Conservation (phyloP, 371 early-diverging fungal genomes). For the Apophysomyces variabilis region DNA sequence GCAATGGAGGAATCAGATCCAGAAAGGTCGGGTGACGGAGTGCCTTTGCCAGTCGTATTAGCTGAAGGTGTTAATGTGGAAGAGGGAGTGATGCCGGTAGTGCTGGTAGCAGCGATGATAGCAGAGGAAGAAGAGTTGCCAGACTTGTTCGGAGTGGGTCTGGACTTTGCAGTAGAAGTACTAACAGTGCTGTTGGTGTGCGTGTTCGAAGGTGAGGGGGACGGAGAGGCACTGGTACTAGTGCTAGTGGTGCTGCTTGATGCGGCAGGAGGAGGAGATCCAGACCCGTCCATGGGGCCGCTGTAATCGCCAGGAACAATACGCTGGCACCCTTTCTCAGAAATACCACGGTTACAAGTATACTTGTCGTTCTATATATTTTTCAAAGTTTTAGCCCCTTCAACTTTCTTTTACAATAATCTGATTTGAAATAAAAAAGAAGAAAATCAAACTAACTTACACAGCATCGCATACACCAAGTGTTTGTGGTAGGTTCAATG, state of each 20-base stretch:
- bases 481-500: slow-evolving; percentile 53
- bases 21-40: background rate
- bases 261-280: slow-evolving; percentile 2
- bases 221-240: background rate
- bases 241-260: slow-evolving; percentile 8
- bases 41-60: background rate
- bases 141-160: background rate
- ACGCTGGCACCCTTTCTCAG: slow-evolving; percentile 55
- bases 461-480: slow-evolving; percentile 67
- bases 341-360: slow-evolving; percentile 54
- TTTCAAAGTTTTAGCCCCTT: too few species aligned
- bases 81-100: background rate
- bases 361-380: slow-evolving; percentile 31
- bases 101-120: background rate
- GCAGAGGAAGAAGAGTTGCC: background rate
- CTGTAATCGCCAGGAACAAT: slow-evolving; percentile 61
- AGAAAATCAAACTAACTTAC: slow-evolving; percentile 28
- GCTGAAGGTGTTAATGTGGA: background rate
- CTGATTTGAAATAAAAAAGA: background rate
- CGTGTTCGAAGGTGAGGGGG: slow-evolving; percentile 2
- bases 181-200: background rate
- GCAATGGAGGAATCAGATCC: background rate
- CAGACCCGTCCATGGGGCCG: slow-evolving; percentile 37
- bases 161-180: slow-evolving; percentile 4
- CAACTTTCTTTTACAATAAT: too few species aligned